Evolutionary conservation across 169 alveolate species (phyloP).

Genomic region (Cryptosporidium viatorum): DNA sequence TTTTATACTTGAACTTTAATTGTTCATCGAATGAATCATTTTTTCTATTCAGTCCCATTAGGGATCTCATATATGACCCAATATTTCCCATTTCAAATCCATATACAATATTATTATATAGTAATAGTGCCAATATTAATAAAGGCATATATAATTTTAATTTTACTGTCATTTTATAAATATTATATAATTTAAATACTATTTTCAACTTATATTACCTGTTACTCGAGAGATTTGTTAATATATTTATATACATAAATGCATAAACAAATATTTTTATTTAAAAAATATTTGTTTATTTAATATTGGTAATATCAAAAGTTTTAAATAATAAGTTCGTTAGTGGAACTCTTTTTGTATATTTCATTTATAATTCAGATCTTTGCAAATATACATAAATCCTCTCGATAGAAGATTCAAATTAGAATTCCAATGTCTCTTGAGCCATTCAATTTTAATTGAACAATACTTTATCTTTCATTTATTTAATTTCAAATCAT

Average conservation of each 20-base stretch:
- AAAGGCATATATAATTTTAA: not conserved
- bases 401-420: not conserved
- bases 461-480: not conserved
- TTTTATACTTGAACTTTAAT: not conserved
- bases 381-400: no score
- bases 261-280: not conserved
- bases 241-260: no score
- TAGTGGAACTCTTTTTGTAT: no score
- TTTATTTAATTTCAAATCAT: not conserved
- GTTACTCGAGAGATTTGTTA: no score
- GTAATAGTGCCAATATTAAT: no score
- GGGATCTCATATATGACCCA: constrained; percentile 7
- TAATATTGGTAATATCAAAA: not conserved
- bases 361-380: not conserved
- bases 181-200: not conserved
- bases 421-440: no score
- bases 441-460: not conserved
- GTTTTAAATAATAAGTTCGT: no score
- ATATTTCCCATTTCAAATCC: not conserved
- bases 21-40: not conserved
- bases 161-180: not conserved
- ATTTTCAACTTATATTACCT: no score
- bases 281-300: no score
- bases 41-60: not conserved
- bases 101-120: not conserved